Percentiles rank a stretch among this genome's conserved stretches.
These are phyloP conservation scores for Vitis cinerea DNA, from an alignment of 164 flowering plant species.

Conservation along the genomic window DNA sequence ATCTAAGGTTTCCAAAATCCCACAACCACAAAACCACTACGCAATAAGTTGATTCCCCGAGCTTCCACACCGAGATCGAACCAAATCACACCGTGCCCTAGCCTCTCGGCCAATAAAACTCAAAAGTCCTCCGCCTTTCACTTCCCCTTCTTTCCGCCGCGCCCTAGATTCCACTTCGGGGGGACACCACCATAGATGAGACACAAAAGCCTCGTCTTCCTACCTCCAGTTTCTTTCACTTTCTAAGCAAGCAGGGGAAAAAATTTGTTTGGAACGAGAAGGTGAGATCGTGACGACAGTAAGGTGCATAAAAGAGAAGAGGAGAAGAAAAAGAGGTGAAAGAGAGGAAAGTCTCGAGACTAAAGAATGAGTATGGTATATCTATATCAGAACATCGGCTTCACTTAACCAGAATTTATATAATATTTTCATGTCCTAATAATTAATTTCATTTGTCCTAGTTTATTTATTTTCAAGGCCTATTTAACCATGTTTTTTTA, in stretches of 20 bases:
- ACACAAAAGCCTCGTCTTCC: no score
- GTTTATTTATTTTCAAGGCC: neutral
- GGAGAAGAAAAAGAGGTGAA: neutral
- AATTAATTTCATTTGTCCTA: neutral
- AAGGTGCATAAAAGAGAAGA: slow-evolving; percentile 28
- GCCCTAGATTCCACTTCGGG: slow-evolving; percentile 3
- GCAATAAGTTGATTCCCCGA: neutral
- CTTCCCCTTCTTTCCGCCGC: neutral
- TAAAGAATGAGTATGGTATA: neutral
- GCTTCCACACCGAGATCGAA: no score
- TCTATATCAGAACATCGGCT: slow-evolving; percentile 29
- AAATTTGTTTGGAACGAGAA: slow-evolving; percentile 19
- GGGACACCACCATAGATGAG: neutral
- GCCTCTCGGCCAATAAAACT: neutral
- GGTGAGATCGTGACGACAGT: slow-evolving; percentile 37
- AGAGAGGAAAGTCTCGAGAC: slow-evolving; percentile 7
- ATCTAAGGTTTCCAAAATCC: neutral
- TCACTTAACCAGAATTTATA: slow-evolving; percentile 39
- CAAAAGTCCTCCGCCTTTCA: slow-evolving; percentile 6
- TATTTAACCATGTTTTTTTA: no score
- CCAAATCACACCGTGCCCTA: no score
- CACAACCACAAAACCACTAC: neutral
- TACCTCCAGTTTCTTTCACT: no score
- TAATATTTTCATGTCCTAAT: slow-evolving; percentile 41
- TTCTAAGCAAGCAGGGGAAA: neutral